Evolutionary conservation across 2,329 filamentous ascomycete genomes (phyloP).

Genomic region (Pseudonectria foliicola): DNA sequence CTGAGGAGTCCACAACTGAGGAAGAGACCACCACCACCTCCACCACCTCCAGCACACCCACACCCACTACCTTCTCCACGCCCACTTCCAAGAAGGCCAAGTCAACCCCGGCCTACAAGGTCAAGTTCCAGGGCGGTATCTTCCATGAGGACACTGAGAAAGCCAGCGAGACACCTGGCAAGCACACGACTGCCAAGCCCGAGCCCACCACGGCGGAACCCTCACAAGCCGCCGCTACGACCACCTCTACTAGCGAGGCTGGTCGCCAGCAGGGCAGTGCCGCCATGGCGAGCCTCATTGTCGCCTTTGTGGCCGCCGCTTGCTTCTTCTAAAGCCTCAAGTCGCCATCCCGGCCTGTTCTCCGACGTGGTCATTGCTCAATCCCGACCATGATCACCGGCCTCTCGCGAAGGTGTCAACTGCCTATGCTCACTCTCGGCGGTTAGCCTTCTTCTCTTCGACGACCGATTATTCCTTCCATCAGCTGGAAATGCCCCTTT

Average conservation of each 20-base stretch:
- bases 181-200: conserved; percentile 8
- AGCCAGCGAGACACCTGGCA: conserved; percentile 1
- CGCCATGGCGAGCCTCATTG: conserved; percentile 46
- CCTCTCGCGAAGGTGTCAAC: conserved; percentile 1
- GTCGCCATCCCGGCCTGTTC: background rate
- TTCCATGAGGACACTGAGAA: conserved; percentile 43
- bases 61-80: conserved; percentile 5
- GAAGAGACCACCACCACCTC: conserved; percentile 7
- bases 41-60: conserved; percentile 6
- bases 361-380: conserved; percentile 13
- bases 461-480: conserved; percentile 11
- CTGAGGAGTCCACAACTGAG: conserved; percentile 6
- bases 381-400: conserved; percentile 5
- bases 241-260: conserved; percentile 37
- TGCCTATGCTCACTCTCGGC: conserved; percentile 6
- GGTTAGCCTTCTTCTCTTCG: conserved; percentile 19
- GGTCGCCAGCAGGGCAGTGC: conserved; percentile 42
- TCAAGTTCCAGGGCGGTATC: conserved; percentile 28
- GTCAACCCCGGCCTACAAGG: conserved; percentile 14
- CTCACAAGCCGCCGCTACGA: conserved; percentile 24
- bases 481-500: conserved; percentile 9
- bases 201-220: conserved; percentile 16
- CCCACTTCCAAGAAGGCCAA: conserved; percentile 12
- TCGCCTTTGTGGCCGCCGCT: conserved; percentile 48
- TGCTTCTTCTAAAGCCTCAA: conserved; percentile 38